Conservation (phyloP, 176 grass and related monocot species). For the Paspalum vaginatum region DNA sequence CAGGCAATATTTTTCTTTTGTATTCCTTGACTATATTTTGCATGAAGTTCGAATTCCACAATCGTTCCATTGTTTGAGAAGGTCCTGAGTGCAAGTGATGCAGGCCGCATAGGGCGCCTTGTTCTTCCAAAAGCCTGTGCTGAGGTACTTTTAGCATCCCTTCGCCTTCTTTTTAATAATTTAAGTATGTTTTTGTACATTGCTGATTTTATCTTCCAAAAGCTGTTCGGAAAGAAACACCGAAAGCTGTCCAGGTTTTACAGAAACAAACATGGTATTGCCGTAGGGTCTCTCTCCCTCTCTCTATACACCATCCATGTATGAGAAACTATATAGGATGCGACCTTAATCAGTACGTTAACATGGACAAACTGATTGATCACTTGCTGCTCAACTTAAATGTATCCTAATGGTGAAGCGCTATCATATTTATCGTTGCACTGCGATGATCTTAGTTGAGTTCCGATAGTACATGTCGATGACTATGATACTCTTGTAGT, state of each 20-base stretch:
- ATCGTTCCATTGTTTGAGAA: constrained; percentile 99
- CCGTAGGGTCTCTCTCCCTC: background rate
- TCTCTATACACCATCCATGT: background rate
- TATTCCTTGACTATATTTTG: constrained; percentile 63
- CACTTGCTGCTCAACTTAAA: background rate
- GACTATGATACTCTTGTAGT: constrained; percentile 9
- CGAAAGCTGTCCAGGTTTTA: background rate
- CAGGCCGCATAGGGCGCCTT: constrained; percentile 95
- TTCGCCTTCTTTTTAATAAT: constrained; percentile 18
- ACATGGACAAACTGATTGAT: constrained; percentile 4
- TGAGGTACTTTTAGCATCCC: constrained; percentile 65
- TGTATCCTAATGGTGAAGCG: background rate
- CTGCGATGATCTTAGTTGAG: constrained; percentile 16
- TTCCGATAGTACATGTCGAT: background rate
- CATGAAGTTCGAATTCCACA: constrained; percentile 88
- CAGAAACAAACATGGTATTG: background rate
- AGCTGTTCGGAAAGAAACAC: constrained; percentile 3
- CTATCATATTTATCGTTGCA: constrained; percentile 4
- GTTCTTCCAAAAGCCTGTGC: constrained; percentile 99
- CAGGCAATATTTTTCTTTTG: constrained; percentile 21
- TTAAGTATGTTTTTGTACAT: constrained; percentile 16
- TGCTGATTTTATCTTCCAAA: constrained; percentile 24
- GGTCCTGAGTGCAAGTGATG: constrained; percentile 97
- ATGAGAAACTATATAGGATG: background rate
- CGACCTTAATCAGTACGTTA: background rate